Base-by-base conservation (phyloP, 2,329 filamentous ascomycete species). In the Biscogniauxia marginata region DNA sequence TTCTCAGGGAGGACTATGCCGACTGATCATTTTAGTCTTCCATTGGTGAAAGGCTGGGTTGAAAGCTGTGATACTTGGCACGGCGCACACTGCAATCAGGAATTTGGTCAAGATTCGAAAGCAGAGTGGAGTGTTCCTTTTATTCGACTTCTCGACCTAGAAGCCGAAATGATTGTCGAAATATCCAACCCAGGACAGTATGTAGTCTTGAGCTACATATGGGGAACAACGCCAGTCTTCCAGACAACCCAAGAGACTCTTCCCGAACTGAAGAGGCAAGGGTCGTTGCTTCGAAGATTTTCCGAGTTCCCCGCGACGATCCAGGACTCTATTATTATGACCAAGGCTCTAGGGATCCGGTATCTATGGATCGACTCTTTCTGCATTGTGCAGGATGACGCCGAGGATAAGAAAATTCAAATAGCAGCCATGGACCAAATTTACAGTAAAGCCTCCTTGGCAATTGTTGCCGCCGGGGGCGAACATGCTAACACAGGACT, bases 311-410 rank as follows among this genome's bases (percentile, higher is more conserved):
- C 53, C n/a, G 50, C 34, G n/a, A 65, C 62, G 4, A 60, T 67
- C 24, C 53, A 53, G 30, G 61, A 68, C 34, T 62, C 65, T 43
- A 59, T 65, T 24, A 30, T 24, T 1, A 46, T 60, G 23, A 61
- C 63, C 0, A 55, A 60, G 9, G 24, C 34, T 2, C 58, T 68
- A 4, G 59, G 55, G 3, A 39, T 64, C 11, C 52, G 49, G 1
- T 67, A 65, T 44, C 49, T 67, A 13, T 68, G 67, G 67, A 60
- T 68, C 7, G 66, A 68, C 46, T 59, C 63, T 18, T 46, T 68
- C 3, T 67, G 64, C 46, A 67, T 69, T 2, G 46, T 68, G 1
- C 67, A 69, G 49, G 64, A 67, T 52, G 55, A 52, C 18, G 6
- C 30, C 6, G 45, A 46, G 2, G 66, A 67, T 18, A 65, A 63